phyloP scores from a whole-genome alignment of 805 yeast genomes.

The Candida ulmi region DNA sequence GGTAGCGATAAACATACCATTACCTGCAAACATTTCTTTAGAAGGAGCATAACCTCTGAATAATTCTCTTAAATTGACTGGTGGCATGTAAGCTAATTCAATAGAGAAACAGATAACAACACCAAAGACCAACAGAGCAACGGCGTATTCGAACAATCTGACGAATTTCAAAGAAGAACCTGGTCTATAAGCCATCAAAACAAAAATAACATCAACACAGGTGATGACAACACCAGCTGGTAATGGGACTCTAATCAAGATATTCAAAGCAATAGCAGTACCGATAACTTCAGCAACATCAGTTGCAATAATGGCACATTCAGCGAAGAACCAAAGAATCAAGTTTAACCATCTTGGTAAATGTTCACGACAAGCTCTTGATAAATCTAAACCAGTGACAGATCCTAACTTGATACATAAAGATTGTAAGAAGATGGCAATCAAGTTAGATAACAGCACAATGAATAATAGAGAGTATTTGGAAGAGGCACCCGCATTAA shows the following conservation, averaged over 20 bases:
- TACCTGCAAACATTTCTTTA: constrained; percentile 42
- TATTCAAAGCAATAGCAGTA: constrained; percentile 80
- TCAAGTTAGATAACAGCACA: constrained; percentile 68
- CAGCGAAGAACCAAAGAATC: constrained; percentile 70
- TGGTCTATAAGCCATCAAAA: constrained; percentile 73
- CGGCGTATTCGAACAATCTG: constrained; percentile 70
- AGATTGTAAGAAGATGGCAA: constrained; percentile 79
- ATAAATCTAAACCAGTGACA: constrained; percentile 83
- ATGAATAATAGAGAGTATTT: constrained; percentile 69
- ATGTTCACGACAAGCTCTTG: constrained; percentile 73
- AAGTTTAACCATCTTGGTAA: constrained; percentile 64
- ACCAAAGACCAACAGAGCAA: constrained; percentile 61
- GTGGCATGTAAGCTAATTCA: constrained; percentile 55
- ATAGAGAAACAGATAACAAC: constrained; percentile 79
- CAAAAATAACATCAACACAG: constrained; percentile 72
- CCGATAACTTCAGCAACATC: constrained; percentile 95
- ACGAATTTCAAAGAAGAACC: constrained; percentile 70
- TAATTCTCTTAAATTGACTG: constrained; percentile 37
- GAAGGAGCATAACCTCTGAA: constrained; percentile 68
- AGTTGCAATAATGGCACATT: constrained; percentile 84
- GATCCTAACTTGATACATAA: constrained; percentile 83
- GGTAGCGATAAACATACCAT: constrained; percentile 67
- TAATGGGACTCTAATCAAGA: constrained; percentile 68
- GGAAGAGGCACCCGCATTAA: constrained; percentile 79
- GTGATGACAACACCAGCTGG: constrained; percentile 76